Base-by-base conservation (phyloP, 352 stramenopile species). In the Phytopythium mirpurense region DNA sequence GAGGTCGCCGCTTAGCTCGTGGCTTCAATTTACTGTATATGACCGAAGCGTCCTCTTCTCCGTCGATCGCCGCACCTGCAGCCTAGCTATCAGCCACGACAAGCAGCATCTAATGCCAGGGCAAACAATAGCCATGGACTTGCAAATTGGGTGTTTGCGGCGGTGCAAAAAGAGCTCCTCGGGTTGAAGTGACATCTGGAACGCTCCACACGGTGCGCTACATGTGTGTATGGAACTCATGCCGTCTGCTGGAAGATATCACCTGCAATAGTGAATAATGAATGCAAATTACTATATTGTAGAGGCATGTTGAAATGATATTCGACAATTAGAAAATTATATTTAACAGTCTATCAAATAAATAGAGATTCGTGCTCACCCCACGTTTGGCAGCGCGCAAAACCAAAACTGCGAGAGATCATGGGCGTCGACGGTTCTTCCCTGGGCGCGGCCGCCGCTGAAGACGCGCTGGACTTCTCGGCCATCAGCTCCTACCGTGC, bases 401-500 rank as follows among this genome's bases (percentile, higher is more conserved):
- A 16, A 16, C 38, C 2, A 27, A 9, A 32, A n/a, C n/a, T n/a
- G 38, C 38, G 38, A 44, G n/a, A 8, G 15, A 44, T 5, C 42
- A 49, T 49, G 42, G 26, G 26, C 23, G 42, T 16, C 24, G 24
- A 49, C 19, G 26, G 10, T 23, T 21, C 41, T n/a, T 47, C 42
- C 26, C 7, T 5, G 14, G 5, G 12, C 23, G 11, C 27, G 15
- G 21, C 21, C 1, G 24, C 24, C n/a, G 29, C 45, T 18, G 45
- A 54, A 18, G 48, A 51, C 10, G 50, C 45, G 31, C 38, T 72
- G 14, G 51, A 66, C 31, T 62, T 71, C 21, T 29, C 38, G 21
- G 51, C 38, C 26, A 68, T 78, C 59, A 65, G 85, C 62, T 56
- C 48, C 45, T 86, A 75, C 50, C 75, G 72, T 60, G 66, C 62